phyloP scores from a whole-genome alignment of 148 eudicot species.

The Linanthus parryae region DNA sequence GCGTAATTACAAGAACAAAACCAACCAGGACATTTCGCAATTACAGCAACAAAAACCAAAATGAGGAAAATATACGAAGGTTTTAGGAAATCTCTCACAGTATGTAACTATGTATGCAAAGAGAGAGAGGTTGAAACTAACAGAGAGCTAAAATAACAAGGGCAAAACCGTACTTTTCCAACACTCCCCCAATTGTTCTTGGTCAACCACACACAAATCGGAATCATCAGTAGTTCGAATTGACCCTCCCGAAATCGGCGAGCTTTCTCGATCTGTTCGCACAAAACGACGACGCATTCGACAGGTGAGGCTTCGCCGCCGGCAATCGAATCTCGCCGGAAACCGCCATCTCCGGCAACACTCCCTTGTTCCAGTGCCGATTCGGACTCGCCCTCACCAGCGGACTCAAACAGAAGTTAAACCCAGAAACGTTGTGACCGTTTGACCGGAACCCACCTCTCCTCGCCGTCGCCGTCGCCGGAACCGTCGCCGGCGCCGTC shows the following conservation, averaged over 20 bases:
- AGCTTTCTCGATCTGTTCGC: conserved; percentile 75
- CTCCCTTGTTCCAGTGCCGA: conserved; percentile 24
- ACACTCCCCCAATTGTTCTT: neutral
- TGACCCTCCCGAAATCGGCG: conserved; percentile 72
- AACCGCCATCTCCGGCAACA: conserved; percentile 25
- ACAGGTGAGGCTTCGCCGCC: conserved; percentile 34
- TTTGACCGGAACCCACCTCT: conserved; percentile 11
- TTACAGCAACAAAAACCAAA: no score
- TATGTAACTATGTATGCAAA: no score
- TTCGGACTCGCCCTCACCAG: conserved; percentile 51
- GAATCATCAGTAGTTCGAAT: conserved; percentile 41
- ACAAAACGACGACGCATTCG: conserved; percentile 53
- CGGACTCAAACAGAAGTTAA: conserved; percentile 48
- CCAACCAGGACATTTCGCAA: no score
- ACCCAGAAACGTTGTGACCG: conserved; percentile 20
- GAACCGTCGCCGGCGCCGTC: conserved; percentile 11
- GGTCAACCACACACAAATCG: conserved; percentile 11
- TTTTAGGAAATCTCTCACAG: no score
- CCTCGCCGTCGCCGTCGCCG: conserved; percentile 14
- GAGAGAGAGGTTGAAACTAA: neutral
- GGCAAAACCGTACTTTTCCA: conserved; percentile 18
- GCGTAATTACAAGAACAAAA: no score
- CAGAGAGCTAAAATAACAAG: neutral
- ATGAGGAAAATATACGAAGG: no score
- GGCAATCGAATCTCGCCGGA: conserved; percentile 51